Evolutionary conservation across 106 monocot genomes (phyloP).

Genomic region (Gastrodia elata): DNA sequence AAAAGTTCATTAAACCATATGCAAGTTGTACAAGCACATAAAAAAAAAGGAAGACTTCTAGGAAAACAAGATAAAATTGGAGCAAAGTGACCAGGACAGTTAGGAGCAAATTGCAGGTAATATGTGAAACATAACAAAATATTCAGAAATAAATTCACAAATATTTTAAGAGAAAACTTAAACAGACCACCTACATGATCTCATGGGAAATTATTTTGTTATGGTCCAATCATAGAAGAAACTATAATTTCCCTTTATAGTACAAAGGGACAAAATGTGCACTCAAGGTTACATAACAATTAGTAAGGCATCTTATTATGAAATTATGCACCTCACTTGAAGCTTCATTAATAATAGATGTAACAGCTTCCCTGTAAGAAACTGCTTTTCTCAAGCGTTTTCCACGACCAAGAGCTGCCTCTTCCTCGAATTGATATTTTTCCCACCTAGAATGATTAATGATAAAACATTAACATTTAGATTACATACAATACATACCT

Average conservation of each 20-base stretch:
- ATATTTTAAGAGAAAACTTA: neutral
- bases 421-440: constrained; percentile 86
- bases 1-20: neutral
- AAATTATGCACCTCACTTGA: constrained; percentile 57
- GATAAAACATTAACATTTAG: neutral
- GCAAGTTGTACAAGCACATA: neutral
- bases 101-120: neutral
- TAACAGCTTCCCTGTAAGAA: constrained; percentile 83
- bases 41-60: neutral
- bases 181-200: neutral
- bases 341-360: constrained; percentile 58
- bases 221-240: neutral
- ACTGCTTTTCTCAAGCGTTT: constrained; percentile 93
- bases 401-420: constrained; percentile 87
- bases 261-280: neutral
- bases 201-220: neutral
- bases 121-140: neutral
- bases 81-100: neutral
- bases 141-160: neutral
- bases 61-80: neutral
- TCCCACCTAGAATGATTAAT: constrained; percentile 67
- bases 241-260: neutral
- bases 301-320: neutral
- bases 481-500: neutral
- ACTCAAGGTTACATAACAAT: neutral